phyloP scores from a whole-genome alignment of 2,329 filamentous ascomycete genomes.

The Colletotrichum aenigma region DNA sequence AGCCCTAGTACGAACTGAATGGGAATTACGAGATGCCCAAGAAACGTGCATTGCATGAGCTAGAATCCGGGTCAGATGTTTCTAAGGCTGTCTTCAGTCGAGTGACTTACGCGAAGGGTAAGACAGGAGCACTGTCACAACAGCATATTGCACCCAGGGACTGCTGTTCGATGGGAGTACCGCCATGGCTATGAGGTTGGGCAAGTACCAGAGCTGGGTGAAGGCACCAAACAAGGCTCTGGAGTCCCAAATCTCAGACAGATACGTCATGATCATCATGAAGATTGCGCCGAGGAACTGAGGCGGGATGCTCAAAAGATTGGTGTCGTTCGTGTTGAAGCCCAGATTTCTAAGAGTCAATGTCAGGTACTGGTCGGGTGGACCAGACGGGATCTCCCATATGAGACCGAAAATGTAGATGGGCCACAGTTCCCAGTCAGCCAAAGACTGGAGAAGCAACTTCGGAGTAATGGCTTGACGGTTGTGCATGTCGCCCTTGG shows the following conservation, averaged over 20 bases:
- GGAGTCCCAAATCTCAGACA: conserved; percentile 33
- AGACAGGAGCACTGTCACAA: conserved; percentile 34
- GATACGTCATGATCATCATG: conserved; percentile 29
- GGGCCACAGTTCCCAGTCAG: conserved; percentile 62
- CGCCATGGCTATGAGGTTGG: conserved; percentile 33
- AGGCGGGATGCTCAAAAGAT: conserved; percentile 30
- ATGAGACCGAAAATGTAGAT: conserved; percentile 53
- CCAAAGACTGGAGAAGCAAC: conserved; percentile 49
- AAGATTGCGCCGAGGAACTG: conserved; percentile 19
- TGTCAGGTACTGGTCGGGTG: conserved; percentile 29
- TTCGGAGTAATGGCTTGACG: conserved; percentile 52
- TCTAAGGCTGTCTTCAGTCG: conserved; percentile 28
- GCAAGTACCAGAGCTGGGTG: conserved; percentile 37
- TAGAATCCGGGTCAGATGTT: conserved; percentile 21
- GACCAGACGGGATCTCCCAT: conserved; percentile 35
- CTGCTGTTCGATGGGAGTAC: conserved; percentile 30
- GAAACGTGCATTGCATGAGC: conserved; percentile 52
- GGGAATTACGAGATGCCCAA: conserved; percentile 61
- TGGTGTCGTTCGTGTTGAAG: conserved; percentile 51
- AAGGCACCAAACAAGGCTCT: conserved; percentile 32
- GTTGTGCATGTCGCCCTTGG: conserved; percentile 60
- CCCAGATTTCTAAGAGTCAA: conserved; percentile 27
- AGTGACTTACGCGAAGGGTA: conserved; percentile 31
- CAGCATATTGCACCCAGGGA: conserved; percentile 32
- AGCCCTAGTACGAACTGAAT: conserved; percentile 64